Conservation (phyloP, 2,329 filamentous ascomycete species). For the Dactylellina cionopaga region DNA sequence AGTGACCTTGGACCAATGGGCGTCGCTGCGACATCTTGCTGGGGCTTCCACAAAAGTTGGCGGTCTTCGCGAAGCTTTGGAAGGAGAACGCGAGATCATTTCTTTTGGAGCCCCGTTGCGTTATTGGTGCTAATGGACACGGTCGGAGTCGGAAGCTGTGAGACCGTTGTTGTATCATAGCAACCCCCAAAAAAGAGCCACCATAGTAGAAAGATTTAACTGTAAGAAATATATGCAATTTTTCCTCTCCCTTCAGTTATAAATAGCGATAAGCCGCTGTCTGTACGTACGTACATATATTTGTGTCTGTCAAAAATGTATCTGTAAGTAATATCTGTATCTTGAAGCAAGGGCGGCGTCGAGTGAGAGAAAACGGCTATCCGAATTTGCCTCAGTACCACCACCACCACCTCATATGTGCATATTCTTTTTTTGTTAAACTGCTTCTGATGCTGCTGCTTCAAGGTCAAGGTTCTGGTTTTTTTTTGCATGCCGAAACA, state of each 20-base stretch:
- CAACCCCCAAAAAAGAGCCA: too few species aligned
- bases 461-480: slow-evolving; percentile 36
- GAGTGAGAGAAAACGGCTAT: background rate
- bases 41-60: slow-evolving; percentile 13
- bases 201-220: too few species aligned
- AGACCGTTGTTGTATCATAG: too few species aligned
- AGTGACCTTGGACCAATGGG: slow-evolving; percentile 45
- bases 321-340: too few species aligned
- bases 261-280: too few species aligned
- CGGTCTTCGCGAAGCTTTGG: slow-evolving; percentile 49
- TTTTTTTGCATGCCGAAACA: slow-evolving; percentile 40
- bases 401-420: slow-evolving; percentile 24
- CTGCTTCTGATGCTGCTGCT: background rate
- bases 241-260: too few species aligned
- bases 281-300: too few species aligned
- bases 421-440: slow-evolving; percentile 6
- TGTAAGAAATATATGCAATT: too few species aligned
- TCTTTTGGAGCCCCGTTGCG: background rate
- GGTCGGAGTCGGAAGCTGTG: too few species aligned
- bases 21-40: slow-evolving; percentile 3
- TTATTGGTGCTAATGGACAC: too few species aligned
- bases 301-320: too few species aligned
- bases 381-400: slow-evolving; percentile 51
- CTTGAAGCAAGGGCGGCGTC: background rate
- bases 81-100: too few species aligned